A percentile compares a stretch with the other conserved stretches of the same genome.
Conservation (phyloP, 192 early-diverging fungal species). For the Linnemannia zychae region DNA sequence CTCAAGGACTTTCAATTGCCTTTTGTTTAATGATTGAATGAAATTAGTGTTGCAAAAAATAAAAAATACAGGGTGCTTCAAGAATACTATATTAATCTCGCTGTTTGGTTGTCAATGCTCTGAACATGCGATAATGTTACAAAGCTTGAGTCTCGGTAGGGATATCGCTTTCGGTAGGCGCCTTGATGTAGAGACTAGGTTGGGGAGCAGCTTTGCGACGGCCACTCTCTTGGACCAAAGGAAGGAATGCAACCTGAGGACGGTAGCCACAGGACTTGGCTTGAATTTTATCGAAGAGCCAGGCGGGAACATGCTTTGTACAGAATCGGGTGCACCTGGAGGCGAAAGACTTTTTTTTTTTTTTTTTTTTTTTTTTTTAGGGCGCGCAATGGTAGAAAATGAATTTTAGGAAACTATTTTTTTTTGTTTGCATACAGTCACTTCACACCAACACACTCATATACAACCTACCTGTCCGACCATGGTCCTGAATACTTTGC, state of each 20-base stretch:
- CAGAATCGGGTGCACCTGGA: background rate
- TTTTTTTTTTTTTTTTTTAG: too few species aligned
- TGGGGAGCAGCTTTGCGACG: background rate
- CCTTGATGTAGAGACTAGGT: constrained; percentile 13
- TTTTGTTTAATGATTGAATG: too few species aligned
- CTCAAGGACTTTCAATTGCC: too few species aligned
- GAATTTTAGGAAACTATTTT: background rate
- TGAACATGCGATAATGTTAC: too few species aligned
- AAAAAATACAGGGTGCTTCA: too few species aligned
- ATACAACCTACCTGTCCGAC: constrained; percentile 4
- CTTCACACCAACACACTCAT: background rate
- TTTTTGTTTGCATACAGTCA: background rate
- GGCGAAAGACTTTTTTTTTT: background rate
- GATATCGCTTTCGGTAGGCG: background rate
- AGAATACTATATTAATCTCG: too few species aligned
- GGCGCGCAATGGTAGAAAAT: background rate
- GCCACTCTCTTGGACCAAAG: constrained; percentile 2
- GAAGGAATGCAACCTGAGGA: constrained; percentile 18
- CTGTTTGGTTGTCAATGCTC: too few species aligned
- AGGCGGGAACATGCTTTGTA: constrained; percentile 1
- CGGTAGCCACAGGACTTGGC: background rate
- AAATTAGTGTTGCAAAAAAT: too few species aligned
- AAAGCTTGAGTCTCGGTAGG: too few species aligned
- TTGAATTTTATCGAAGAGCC: background rate
- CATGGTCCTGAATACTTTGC: background rate